Evolutionary conservation across 2,329 filamentous ascomycete species (phyloP).

Genomic region (Camillea tinctor): DNA sequence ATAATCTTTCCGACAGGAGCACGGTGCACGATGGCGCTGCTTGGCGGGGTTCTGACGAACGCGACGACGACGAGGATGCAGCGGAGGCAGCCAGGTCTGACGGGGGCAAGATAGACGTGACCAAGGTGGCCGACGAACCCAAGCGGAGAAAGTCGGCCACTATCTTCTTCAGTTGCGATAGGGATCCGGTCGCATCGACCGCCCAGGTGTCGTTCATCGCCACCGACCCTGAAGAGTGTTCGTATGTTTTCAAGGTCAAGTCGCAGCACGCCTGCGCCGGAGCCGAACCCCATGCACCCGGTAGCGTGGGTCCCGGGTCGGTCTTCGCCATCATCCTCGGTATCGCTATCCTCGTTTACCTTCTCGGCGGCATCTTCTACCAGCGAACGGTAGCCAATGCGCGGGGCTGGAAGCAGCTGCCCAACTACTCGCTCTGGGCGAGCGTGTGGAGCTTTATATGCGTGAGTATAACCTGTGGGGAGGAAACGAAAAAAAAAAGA

Average conservation of each 20-base stretch:
- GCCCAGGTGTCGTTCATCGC: conserved; percentile 82
- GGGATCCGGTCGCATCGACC: conserved; percentile 66
- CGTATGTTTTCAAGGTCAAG: conserved; percentile 93
- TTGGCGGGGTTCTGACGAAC: conserved; percentile 30
- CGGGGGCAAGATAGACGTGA: conserved; percentile 18
- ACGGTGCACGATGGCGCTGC: conserved; percentile 37
- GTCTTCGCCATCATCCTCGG: conserved; percentile 84
- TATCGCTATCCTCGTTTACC: conserved; percentile 79
- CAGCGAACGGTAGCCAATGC: conserved; percentile 93
- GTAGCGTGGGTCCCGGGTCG: conserved; percentile 69
- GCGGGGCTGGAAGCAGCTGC: conserved; percentile 90
- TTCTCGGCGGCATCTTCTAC: conserved; percentile 91
- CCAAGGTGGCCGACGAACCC: conserved; percentile 25
- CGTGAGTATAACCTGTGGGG: conserved; percentile 52
- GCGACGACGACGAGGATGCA: conserved; percentile 29
- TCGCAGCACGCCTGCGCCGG: conserved; percentile 76
- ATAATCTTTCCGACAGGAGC: conserved; percentile 27
- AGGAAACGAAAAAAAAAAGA: no score
- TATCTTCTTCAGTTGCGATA: conserved; percentile 91
- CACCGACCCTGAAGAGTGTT: conserved; percentile 80
- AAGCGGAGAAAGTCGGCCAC: conserved; percentile 71
- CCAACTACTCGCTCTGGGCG: conserved; percentile 92
- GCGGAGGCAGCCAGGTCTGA: conserved; percentile 14
- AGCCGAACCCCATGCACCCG: conserved; percentile 67
- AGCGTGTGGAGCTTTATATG: conserved; percentile 80